Evolutionary conservation across 2,329 filamentous ascomycete genomes (phyloP), one percentile per base, ranked within the genome.

Genomic region (Ascochyta rabiei): DNA sequence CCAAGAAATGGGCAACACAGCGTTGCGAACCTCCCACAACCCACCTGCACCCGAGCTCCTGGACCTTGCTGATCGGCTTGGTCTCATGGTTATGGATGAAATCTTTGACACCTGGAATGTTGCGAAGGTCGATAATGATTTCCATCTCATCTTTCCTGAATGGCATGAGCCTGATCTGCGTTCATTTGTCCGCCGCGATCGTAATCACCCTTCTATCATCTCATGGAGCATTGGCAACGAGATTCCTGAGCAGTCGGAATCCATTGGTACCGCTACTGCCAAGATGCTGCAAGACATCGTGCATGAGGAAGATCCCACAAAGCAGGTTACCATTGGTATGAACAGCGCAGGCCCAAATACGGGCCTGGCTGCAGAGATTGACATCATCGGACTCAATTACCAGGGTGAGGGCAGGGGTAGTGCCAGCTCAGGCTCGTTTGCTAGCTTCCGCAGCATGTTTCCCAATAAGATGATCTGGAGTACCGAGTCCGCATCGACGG

Each of bases 191-290:
- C 76, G 81, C 2, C 77, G 82, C 3, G 82, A 84, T 64, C 73
- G 81, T 26, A 84, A 84, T 60, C 82, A 84, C 62, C 77, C 82
- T 2, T 83, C 82, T 2, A 69, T 84, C 19, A 70, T 81, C 21
- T 73, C 73, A 2, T 84, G 82, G 82, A 81, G 79, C 55, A 75
- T 80, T 41, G 82, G 82, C 2, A 85, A 85, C 62, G 82, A 84
- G 64, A 75, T 84, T 6, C 62, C 71, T 3, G 81, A 84, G 62
- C 81, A 84, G 67, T 59, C 63, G 15, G 69, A 66, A 9, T 64
- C 45, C 53, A 65, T 66, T 0, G 77, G 75, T 4, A 76, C 70
- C 1, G 64, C 63, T 0, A 60, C 73, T 1, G 75, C 72, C n/a
- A 60, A 68, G 42, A 47, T 45, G 8, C 75, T 84, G 3, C 73